Evolutionary conservation across 345 rosid species (phyloP).

Genomic region (Camelina sativa): DNA sequence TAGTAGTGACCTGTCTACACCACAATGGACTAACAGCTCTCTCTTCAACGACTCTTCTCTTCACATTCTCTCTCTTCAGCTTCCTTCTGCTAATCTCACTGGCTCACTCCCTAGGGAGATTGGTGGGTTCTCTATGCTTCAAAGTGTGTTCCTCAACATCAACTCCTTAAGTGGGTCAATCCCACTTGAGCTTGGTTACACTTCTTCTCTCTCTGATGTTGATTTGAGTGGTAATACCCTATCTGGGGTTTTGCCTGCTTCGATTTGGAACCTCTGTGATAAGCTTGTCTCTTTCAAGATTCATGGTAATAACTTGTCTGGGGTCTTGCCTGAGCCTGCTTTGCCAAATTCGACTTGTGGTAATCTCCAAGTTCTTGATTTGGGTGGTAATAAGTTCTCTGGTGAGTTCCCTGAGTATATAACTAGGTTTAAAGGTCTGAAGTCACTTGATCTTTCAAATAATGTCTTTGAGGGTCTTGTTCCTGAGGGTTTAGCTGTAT

Average conservation of each 20-base stretch:
- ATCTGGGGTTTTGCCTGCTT: conserved; percentile 75
- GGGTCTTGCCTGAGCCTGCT: conserved; percentile 78
- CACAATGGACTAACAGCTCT: conserved; percentile 71
- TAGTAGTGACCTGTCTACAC: conserved; percentile 61
- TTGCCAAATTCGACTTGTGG: conserved; percentile 78
- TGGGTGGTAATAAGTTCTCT: conserved; percentile 76
- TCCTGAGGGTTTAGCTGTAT: conserved; percentile 59
- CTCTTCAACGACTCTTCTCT: conserved; percentile 75
- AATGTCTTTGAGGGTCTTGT: conserved; percentile 73
- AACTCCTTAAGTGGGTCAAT: conserved; percentile 78
- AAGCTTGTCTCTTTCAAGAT: conserved; percentile 65
- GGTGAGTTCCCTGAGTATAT: conserved; percentile 83
- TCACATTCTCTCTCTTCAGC: conserved; percentile 70
- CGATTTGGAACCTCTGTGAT: conserved; percentile 94
- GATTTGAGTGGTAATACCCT: conserved; percentile 72
- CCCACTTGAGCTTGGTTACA: conserved; percentile 94
- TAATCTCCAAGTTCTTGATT: conserved; percentile 73
- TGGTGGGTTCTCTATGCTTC: conserved; percentile 88
- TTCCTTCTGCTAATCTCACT: conserved; percentile 95
- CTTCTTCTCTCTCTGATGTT: conserved; percentile 77
- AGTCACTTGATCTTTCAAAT: conserved; percentile 81
- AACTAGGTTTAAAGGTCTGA: conserved; percentile 62
- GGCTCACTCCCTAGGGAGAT: conserved; percentile 92
- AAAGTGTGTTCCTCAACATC: conserved; percentile 74
- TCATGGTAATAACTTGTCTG: conserved; percentile 71